Base-by-base conservation (phyloP, 345 rosid species). In the Acer negundo region DNA sequence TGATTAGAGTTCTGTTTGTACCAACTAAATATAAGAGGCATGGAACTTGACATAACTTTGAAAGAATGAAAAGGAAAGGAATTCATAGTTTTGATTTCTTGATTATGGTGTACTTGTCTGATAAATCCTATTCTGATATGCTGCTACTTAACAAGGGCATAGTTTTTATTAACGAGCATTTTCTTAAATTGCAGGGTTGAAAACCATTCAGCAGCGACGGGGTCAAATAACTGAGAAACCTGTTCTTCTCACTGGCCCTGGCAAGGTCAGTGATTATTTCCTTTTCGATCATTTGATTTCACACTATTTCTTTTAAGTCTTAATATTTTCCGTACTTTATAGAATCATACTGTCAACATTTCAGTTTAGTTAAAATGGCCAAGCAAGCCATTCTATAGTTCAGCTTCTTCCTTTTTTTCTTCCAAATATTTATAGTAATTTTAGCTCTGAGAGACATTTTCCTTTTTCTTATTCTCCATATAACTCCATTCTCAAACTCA, bases 141-240 rank as follows among this genome's bases (percentile, higher is more conserved):
- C 49, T 46, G 10, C 67, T 53, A 61, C 22, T 40, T 55, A 49
- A 70, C 73, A 81, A 12, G 17, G 47, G 65, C 58, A 59, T 72
- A 23, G 6, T 46, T 12, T 22, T 15, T 40, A 19, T 10, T 42
- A 1, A 55, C 7, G 26, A 42, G 13, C 49, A 13, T 3, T 78
- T 77, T 67, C 47, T 23, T 67, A 9, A 47, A 56, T 72, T 78
- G 70, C 89, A 95, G 99, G 99, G 61, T 73, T 96, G 77, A 93
- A 88, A 82, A 94, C 97, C 55, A 94, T 95, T 82, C 95, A 92
- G 86, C 87, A 83, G 77, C 97, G 98, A 0, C 91, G 99, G 9
- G 91, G 92, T 85, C 90, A 84, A 85, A 82, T 80, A 81, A 95
- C 94, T 0, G 89, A 90, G 67, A 94, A 94, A 67, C 98, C 97